A percentile compares a stretch with the other conserved stretches of the same genome.
These are phyloP conservation scores for Acorus gramineus DNA, from an alignment of 106 monocot genomes.

Conservation along the genomic window DNA sequence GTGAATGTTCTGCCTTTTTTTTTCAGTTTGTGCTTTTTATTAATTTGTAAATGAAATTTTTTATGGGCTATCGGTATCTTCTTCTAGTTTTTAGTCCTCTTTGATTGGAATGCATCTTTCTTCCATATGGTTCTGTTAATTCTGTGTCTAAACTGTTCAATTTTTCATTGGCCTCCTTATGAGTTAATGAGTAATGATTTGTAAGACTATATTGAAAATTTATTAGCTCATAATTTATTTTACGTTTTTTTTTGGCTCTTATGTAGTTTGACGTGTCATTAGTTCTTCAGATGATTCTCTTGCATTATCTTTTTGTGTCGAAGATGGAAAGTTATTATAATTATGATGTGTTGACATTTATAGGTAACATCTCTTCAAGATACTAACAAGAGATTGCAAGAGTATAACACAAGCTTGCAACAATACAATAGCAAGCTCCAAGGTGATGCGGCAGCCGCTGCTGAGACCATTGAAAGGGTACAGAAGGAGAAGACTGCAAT, in stretches of 20 bases:
- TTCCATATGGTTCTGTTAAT: no score
- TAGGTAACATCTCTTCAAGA: conserved; percentile 74
- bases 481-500: conserved; percentile 71
- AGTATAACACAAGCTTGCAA: conserved; percentile 83
- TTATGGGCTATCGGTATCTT: neutral
- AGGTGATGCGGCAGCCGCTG: conserved; percentile 41
- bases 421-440: conserved; percentile 88
- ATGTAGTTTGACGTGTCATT: neutral
- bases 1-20: neutral
- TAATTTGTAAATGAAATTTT: neutral
- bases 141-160: no score
- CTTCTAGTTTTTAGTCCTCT: no score
- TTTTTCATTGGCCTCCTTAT: no score
- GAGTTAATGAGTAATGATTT: no score
- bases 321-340: neutral
- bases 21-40: neutral
- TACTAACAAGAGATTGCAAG: conserved; percentile 62
- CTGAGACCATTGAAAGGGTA: conserved; percentile 44
- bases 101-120: no score
- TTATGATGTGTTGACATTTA: conserved; percentile 1
- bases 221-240: no score
- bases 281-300: neutral
- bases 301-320: neutral
- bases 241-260: no score
- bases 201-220: no score